Percentiles rank a stretch among this genome's conserved stretches.
phyloP scores from a whole-genome alignment of 768 basidiomycete genomes.

The Trametes sanguinea region DNA sequence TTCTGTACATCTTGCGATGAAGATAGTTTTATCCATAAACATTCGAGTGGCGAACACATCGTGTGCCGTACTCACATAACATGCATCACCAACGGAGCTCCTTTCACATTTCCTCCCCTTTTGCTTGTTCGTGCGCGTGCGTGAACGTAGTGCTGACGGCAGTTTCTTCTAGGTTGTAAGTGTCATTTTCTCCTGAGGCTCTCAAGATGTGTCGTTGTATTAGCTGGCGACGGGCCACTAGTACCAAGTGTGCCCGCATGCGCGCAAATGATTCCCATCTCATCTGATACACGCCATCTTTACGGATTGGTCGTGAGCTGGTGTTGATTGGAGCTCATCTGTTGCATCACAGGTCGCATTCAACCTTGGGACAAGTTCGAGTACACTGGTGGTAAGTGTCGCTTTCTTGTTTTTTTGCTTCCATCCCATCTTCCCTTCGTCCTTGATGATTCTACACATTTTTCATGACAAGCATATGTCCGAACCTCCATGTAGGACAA shows the following conservation, averaged over 20 bases:
- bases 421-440: constrained; percentile 24
- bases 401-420: neutral
- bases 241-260: constrained; percentile 29
- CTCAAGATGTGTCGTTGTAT: constrained; percentile 16
- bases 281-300: constrained; percentile 37
- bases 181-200: neutral
- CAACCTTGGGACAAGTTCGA: too few relatives aligned
- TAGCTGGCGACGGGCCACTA: constrained; percentile 39
- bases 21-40: constrained; percentile 64
- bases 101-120: neutral
- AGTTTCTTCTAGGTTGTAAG: constrained; percentile 4
- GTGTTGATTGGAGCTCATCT: too few relatives aligned
- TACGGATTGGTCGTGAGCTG: too few relatives aligned
- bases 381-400: too few relatives aligned
- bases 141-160: neutral
- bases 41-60: constrained; percentile 67
- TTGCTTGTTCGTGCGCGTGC: neutral
- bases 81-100: constrained; percentile 66
- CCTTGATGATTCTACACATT: constrained; percentile 49
- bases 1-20: constrained; percentile 42
- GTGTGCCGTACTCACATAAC: constrained; percentile 74
- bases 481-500: constrained; percentile 58
- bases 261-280: constrained; percentile 38
- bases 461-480: constrained; percentile 74
- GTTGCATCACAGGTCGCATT: neutral